These are phyloP conservation scores for grape (Vitis vinifera) DNA, from an alignment of 164 flowering plant species.

Conservation along the genomic window ASM3070453v1 NC_081809.1:1472501-1473000, in stretches of 20 bases:
- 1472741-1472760: constrained; percentile 11
- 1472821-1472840: constrained; percentile 1
- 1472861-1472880: constrained; percentile 5
- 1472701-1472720: constrained; percentile 2
- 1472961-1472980: constrained; percentile 38
- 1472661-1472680: constrained; percentile 20
- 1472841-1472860: constrained; percentile 9
- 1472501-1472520: constrained; percentile 23
- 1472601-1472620: constrained; percentile 45
- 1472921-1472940: constrained; percentile 26
- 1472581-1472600: constrained; percentile 29
- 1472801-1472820: constrained; percentile 28
- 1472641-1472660: constrained; percentile 22
- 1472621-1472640: constrained; percentile 41
- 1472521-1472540: constrained; percentile 10
- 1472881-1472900: constrained; percentile 22
- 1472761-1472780: constrained; percentile 16
- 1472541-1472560: constrained; percentile 23
- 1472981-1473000: constrained; percentile 18
- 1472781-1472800: constrained; percentile 30
- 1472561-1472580: constrained; percentile 46
- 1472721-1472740: constrained; percentile 7
- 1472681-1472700: constrained; percentile 6
- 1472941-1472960: constrained; percentile 9
- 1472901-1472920: constrained; percentile 29